Percentiles rank a stretch among this genome's conserved stretches.
Conservation (phyloP, 257 asterid species). For the Solanum raphanifolium region DNA sequence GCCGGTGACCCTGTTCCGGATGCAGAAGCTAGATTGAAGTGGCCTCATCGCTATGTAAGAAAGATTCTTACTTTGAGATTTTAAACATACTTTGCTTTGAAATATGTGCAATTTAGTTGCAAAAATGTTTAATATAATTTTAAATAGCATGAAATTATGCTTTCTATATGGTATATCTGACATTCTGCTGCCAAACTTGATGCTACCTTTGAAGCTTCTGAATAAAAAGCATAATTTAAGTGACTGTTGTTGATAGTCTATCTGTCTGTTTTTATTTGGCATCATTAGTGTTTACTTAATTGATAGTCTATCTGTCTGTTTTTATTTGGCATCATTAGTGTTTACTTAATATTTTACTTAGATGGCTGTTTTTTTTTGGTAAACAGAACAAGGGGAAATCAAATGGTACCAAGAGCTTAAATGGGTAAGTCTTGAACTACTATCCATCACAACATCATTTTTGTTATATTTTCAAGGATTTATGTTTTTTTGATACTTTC, state of each 20-base stretch:
- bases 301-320: background rate
- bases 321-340: background rate
- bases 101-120: background rate
- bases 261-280: background rate
- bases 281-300: background rate
- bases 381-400: background rate
- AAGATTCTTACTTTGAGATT: background rate
- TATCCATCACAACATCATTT: background rate
- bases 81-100: background rate
- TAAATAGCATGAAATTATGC: background rate
- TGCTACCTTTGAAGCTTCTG: background rate
- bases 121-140: background rate
- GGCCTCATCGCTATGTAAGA: conserved; percentile 53
- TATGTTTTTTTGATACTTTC: background rate
- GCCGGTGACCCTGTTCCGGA: conserved; percentile 28
- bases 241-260: background rate
- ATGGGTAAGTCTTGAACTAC: background rate
- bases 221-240: background rate
- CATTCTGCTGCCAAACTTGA: background rate
- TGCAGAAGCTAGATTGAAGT: conserved; percentile 37
- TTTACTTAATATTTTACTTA: background rate
- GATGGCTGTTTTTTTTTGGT: background rate
- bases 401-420: background rate
- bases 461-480: background rate
- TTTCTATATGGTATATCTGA: background rate